Base-by-base conservation (phyloP, 2,329 filamentous ascomycete genomes). In the Lomentospora prolificans region DNA sequence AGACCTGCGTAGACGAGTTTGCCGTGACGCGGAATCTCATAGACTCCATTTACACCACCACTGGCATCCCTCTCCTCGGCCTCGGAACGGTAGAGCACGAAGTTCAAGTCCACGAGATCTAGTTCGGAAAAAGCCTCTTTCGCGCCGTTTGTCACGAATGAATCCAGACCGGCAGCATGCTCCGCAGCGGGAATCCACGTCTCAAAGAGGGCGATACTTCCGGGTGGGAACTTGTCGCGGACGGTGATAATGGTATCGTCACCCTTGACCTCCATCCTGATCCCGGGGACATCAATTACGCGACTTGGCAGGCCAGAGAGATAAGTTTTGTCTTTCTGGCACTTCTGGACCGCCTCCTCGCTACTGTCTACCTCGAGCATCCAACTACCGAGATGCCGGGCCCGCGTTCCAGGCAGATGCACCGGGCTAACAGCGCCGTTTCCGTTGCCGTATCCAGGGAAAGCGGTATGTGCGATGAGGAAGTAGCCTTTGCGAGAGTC, bases 401-500 rank as follows among this genome's bases (percentile, higher is more conserved):
- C 94, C 64, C 87, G 88, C 5, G 92, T 96, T 7, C 92, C 91
- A 14, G 80, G 81, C 44, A 99, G 80, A 61, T 86, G 82, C 8
- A 95, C 89, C 1, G 92, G 83, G 51, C 80, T 85, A 64, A 97
- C 85, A 3, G 83, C 81, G 17, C 87, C 89, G 63, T 94, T 91
- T 1, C 88, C 88, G 61, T 89, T 88, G 22, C 90, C 88, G 64
- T 91, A 92, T 1, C 90, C 91, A 1, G 91, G 90, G 71, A 92
- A 99, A 1, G 95, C 94, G 3, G 94, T 97, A 64, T 97, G 94
- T 0, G 95, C 92, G 62, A 99, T 91, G 50, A 97, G 75, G 70
- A 97, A 96, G 69, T 96, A 92, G 0, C 94, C 94, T 67, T 94
- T 95, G 57, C 94, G 82, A 1, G 89, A 95, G 66, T 89, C 85